phyloP scores from a whole-genome alignment of 176 grass and related monocot genomes.

The Avena sativa region DNA sequence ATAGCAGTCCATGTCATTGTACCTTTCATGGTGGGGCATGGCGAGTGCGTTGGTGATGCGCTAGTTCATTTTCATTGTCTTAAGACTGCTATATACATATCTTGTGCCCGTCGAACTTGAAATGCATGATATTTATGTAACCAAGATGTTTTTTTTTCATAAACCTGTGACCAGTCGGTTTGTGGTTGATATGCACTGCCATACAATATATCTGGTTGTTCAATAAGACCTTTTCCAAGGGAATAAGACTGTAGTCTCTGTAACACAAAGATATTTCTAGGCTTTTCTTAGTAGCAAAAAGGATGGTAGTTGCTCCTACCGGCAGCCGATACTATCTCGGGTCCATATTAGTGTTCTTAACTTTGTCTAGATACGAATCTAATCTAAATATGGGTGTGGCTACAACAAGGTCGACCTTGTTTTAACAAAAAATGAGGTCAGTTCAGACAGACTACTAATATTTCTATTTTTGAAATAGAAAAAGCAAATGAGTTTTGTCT shows the following conservation, averaged over 20 bases:
- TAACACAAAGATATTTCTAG: too few species aligned
- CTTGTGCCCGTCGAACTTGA: background rate
- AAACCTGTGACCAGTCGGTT: background rate
- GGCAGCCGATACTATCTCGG: too few species aligned
- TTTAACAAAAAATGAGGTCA: too few species aligned
- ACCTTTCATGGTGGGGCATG: constrained; percentile 31
- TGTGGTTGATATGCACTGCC: background rate
- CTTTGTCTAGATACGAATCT: too few species aligned
- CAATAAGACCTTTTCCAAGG: background rate
- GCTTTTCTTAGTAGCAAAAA: too few species aligned
- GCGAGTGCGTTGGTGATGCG: background rate
- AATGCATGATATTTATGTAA: constrained; percentile 33
- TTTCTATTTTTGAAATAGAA: too few species aligned
- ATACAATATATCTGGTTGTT: background rate
- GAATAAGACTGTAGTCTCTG: background rate
- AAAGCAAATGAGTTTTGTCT: too few species aligned
- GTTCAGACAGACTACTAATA: too few species aligned
- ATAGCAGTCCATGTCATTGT: background rate
- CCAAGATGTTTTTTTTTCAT: background rate
- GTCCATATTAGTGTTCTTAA: too few species aligned
- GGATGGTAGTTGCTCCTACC: too few species aligned
- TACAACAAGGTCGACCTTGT: too few species aligned
- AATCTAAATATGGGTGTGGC: too few species aligned
- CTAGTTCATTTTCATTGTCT: constrained; percentile 14
- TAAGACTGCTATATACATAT: background rate